These are phyloP conservation scores for Anastatica hierochuntica DNA, from an alignment of 345 rosid species.

Conservation along the genomic window DNA sequence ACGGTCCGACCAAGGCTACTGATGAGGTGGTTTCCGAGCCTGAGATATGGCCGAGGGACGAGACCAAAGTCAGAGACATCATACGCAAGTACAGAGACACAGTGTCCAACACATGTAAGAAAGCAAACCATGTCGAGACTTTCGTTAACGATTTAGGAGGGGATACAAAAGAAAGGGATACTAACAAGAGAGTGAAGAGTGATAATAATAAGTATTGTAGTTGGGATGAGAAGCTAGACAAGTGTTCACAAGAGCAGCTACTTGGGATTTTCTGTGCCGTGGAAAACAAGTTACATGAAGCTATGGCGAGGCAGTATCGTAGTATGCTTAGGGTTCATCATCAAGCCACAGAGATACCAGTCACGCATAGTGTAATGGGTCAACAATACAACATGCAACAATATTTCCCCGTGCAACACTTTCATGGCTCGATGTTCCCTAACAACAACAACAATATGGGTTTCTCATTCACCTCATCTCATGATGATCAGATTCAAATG, in stretches of 20 bases:
- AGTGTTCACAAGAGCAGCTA: conserved; percentile 26
- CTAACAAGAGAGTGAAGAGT: not conserved
- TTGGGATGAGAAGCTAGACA: conserved; percentile 21
- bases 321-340: conserved; percentile 8
- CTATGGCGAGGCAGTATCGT: conserved; percentile 3
- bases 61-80: conserved; percentile 14
- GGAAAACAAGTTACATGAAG: conserved; percentile 20
- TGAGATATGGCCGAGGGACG: conserved; percentile 28
- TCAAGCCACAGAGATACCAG: conserved; percentile 11
- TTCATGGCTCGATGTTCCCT: not conserved
- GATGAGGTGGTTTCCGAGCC: conserved; percentile 17
- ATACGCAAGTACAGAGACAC: conserved; percentile 18
- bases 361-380: conserved; percentile 3
- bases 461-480: not conserved
- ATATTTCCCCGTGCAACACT: conserved; percentile 7
- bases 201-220: conserved; percentile 1
- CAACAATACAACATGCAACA: conserved; percentile 3
- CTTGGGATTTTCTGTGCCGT: conserved; percentile 5
- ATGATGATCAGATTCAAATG: conserved; percentile 17
- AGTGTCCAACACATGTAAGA: conserved; percentile 5
- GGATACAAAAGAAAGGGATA: not conserved
- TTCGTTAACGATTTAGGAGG: conserved; percentile 15
- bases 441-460: not conserved
- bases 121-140: conserved; percentile 10
- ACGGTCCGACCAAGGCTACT: conserved; percentile 20